Evolutionary conservation across 225 moss, liverwort and hornwort genomes (phyloP).

Genomic region (Anthoceros angustus): DNA sequence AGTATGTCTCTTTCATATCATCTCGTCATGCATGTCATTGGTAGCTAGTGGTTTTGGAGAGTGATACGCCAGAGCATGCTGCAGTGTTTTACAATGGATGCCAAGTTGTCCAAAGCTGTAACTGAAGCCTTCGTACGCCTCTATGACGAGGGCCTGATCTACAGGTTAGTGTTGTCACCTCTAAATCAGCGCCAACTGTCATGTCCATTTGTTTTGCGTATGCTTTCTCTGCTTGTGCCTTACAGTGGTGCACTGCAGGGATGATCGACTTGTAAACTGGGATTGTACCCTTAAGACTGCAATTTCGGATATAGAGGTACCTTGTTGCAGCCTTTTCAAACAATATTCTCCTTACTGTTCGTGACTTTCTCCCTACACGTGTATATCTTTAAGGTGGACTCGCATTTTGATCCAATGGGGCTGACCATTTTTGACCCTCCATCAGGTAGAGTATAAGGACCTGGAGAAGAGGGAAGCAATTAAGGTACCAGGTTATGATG

Average conservation of each 20-base stretch:
- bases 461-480: conserved; percentile 43
- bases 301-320: conserved; percentile 90
- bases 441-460: conserved; percentile 73
- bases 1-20: conserved; percentile 17
- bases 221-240: background rate
- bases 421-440: background rate
- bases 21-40: background rate
- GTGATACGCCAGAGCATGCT: conserved; percentile 9
- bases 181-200: background rate
- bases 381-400: background rate
- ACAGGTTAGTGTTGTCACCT: conserved; percentile 33
- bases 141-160: conserved; percentile 59
- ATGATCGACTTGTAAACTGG: conserved; percentile 91
- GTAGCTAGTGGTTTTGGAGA: background rate
- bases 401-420: conserved; percentile 3
- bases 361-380: background rate
- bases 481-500: conserved; percentile 70
- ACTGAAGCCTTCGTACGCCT: conserved; percentile 78
- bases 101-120: conserved; percentile 50
- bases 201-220: no score
- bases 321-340: background rate
- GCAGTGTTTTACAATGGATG: conserved; percentile 97
- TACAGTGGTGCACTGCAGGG: conserved; percentile 24
- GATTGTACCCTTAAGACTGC: conserved; percentile 74
- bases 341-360: background rate